Conservation (phyloP, 768 basidiomycete species). For the Russula sp. region DNA sequence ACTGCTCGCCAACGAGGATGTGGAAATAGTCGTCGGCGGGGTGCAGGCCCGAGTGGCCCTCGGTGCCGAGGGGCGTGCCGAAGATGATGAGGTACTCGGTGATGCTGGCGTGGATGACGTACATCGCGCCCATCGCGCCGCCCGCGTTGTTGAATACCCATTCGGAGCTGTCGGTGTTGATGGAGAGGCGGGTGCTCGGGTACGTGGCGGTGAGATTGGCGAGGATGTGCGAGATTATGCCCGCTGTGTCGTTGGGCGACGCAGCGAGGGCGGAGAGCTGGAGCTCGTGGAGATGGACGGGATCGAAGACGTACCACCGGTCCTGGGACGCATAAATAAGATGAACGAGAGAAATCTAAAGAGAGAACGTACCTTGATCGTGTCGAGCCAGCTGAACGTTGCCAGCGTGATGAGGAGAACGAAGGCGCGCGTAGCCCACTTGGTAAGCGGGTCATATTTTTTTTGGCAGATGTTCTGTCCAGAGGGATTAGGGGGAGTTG, state of each 20-base stretch:
- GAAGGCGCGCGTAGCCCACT: slow-evolving; percentile 9
- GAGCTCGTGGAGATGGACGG: slow-evolving; percentile 62
- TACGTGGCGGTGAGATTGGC: slow-evolving; percentile 71
- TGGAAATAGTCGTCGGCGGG: slow-evolving; percentile 98
- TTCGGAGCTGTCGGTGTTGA: slow-evolving; percentile 56
- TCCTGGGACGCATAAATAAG: slow-evolving; percentile 39
- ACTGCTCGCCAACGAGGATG: slow-evolving; percentile 90
- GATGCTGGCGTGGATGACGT: slow-evolving; percentile 92
- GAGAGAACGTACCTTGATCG: slow-evolving; percentile 14
- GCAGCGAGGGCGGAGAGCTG: slow-evolving; percentile 66
- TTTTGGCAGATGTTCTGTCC: neutral
- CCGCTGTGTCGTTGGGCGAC: slow-evolving; percentile 56
- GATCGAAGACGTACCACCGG: slow-evolving; percentile 85
- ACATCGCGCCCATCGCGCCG: slow-evolving; percentile 98
- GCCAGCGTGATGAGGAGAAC: slow-evolving; percentile 7
- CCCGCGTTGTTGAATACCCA: slow-evolving; percentile 98
- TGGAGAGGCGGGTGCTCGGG: slow-evolving; percentile 49
- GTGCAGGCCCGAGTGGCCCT: slow-evolving; percentile 91
- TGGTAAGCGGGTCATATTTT: slow-evolving; percentile 15
- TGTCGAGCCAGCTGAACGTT: slow-evolving; percentile 20
- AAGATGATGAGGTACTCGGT: slow-evolving; percentile 97
- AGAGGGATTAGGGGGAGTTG: neutral
- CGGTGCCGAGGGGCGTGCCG: slow-evolving; percentile 93
- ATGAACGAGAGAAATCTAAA: no score
- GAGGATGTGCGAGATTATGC: slow-evolving; percentile 79